phyloP scores from a whole-genome alignment of 352 stramenopile species.

The Poterioochromonas sp. region DNA sequence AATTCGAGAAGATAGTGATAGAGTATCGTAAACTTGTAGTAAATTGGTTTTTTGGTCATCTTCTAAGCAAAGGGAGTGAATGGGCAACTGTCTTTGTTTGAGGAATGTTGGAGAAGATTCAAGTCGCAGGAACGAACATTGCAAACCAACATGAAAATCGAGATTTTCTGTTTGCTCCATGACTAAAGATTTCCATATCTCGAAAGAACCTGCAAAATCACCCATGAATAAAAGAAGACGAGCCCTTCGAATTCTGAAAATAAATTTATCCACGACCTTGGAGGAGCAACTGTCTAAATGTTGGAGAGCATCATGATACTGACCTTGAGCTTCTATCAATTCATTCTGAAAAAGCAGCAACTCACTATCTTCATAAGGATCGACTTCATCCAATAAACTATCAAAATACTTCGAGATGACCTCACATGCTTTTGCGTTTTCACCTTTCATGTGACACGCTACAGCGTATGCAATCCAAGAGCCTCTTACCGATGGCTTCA shows the following conservation, averaged over 20 bases:
- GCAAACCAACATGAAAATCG: slow-evolving; percentile 65
- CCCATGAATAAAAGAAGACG: slow-evolving; percentile 50
- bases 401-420: slow-evolving; percentile 91
- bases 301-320: slow-evolving; percentile 52
- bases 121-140: slow-evolving; percentile 62
- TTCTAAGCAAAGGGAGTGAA: too few relatives aligned
- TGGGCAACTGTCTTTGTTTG: too few relatives aligned
- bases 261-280: slow-evolving; percentile 50
- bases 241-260: slow-evolving; percentile 44
- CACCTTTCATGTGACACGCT: slow-evolving; percentile 81
- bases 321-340: slow-evolving; percentile 75
- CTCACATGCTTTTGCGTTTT: slow-evolving; percentile 79
- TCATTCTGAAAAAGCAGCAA: slow-evolving; percentile 90
- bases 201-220: slow-evolving; percentile 43
- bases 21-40: too few relatives aligned
- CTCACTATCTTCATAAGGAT: slow-evolving; percentile 86
- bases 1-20: too few relatives aligned
- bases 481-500: slow-evolving; percentile 77
- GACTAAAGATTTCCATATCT: slow-evolving; percentile 48
- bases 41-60: too few relatives aligned
- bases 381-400: slow-evolving; percentile 58
- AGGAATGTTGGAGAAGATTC: too few relatives aligned
- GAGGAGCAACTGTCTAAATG: slow-evolving; percentile 36
- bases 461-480: slow-evolving; percentile 95
- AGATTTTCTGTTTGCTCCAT: slow-evolving; percentile 70